Evolutionary conservation across 2,329 filamentous ascomycete genomes (phyloP).

Genomic region (Fusarium palustre): DNA sequence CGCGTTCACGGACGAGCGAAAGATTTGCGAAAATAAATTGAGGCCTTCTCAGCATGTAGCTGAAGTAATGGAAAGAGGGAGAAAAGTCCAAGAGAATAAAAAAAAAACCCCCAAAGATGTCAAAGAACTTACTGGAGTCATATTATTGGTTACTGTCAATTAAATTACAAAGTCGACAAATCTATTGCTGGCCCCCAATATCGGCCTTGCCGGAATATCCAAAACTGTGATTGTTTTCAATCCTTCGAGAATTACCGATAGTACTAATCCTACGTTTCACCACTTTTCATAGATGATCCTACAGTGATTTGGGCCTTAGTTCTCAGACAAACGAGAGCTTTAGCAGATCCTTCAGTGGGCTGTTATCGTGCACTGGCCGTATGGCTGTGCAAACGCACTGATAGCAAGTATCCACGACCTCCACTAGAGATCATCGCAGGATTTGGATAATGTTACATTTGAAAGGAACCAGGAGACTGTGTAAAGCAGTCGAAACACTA

Average conservation of each 20-base stretch:
- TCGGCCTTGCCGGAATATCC: neutral
- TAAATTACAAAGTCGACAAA: neutral
- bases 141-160: neutral
- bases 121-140: no score
- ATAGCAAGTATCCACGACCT: neutral
- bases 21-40: neutral
- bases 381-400: neutral
- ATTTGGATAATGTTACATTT: neutral
- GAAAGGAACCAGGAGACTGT: neutral
- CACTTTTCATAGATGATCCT: neutral
- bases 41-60: no score
- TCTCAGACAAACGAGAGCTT: neutral
- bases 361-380: neutral
- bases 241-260: neutral
- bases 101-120: no score
- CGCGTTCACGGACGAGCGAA: neutral
- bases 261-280: slow-evolving; percentile 3
- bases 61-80: neutral
- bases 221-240: neutral
- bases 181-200: no score
- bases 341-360: neutral
- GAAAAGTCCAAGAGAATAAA: no score
- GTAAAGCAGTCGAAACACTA: neutral
- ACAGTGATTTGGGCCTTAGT: no score
- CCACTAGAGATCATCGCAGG: neutral